Conservation (phyloP, 75 land plant species). For the Larix kaempferi region DNA sequence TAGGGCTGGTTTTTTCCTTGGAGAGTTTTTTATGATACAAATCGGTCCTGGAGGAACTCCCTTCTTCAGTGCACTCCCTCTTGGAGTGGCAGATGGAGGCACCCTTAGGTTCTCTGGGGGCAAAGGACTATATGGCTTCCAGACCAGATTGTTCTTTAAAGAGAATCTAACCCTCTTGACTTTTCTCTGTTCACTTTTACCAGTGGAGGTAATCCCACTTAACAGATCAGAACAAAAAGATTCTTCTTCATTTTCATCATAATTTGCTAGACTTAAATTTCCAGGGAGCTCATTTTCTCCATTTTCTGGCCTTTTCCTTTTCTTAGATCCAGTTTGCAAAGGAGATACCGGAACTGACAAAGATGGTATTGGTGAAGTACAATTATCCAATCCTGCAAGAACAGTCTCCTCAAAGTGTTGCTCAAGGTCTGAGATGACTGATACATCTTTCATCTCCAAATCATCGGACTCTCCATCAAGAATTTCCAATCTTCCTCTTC, state of each 20-base stretch:
- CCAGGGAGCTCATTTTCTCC: not conserved
- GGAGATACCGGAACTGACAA: not conserved
- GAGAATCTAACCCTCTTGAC: conserved; percentile 45
- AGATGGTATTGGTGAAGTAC: conserved; percentile 4
- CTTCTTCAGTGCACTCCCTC: conserved; percentile 52
- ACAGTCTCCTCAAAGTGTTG: not conserved
- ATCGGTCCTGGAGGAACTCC: conserved; percentile 51
- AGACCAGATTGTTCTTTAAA: conserved; percentile 44
- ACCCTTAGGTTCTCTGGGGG: conserved; percentile 41
- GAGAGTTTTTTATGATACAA: conserved; percentile 12
- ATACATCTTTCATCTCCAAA: not conserved
- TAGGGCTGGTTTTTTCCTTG: conserved; percentile 3
- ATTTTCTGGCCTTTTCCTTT: not conserved
- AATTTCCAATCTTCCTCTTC: not conserved
- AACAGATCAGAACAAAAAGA: conserved; percentile 3
- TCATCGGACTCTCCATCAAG: not conserved
- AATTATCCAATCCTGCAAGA: not conserved
- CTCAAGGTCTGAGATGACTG: not conserved
- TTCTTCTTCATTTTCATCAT: not conserved
- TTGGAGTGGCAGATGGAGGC: conserved; percentile 48
- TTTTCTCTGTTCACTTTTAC: conserved; percentile 21
- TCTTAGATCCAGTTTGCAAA: conserved; percentile 1
- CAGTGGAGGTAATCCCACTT: not conserved
- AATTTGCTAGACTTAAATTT: not conserved
- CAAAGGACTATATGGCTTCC: conserved; percentile 44